Evolutionary conservation across 257 asterid species (phyloP).

Genomic region (Voacanga thouarsii): DNA sequence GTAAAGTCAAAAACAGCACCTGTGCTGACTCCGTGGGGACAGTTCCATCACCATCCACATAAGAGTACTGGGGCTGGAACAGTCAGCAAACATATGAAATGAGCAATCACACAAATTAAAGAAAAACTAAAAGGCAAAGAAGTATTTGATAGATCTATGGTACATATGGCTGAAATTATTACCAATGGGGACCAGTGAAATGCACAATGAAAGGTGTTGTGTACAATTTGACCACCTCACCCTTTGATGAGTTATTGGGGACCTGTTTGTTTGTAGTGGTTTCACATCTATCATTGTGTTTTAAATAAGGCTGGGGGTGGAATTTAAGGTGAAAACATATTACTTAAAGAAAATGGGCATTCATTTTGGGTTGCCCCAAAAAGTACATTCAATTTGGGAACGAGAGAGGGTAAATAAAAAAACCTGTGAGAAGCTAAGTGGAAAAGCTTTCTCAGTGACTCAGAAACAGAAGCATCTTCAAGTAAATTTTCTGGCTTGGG

Average conservation of each 20-base stretch:
- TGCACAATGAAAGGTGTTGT: not conserved
- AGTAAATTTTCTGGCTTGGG: slow-evolving; percentile 1
- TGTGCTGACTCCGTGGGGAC: slow-evolving; percentile 86
- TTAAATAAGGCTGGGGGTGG: not conserved
- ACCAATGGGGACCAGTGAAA: not conserved
- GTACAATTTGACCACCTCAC: not conserved
- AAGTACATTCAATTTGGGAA: not conserved
- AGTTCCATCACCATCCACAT: slow-evolving; percentile 89
- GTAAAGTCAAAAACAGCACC: slow-evolving; percentile 33
- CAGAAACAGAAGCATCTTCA: not conserved
- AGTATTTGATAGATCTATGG: not conserved
- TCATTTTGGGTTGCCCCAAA: not conserved
- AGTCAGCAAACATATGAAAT: slow-evolving; percentile 5
- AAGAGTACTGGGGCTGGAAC: slow-evolving; percentile 74
- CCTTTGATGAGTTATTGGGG: not conserved
- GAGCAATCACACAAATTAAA: not conserved
- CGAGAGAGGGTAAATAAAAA: not conserved
- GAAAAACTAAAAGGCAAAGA: not conserved
- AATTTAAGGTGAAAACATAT: not conserved
- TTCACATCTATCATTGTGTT: not conserved
- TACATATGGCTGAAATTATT: not conserved
- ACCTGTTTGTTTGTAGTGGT: not conserved
- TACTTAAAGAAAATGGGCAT: not conserved
- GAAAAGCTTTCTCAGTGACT: not conserved
- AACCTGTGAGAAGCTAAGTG: not conserved